Conservation (phyloP, 2,329 filamentous ascomycete genomes). For the Monilinia fructicola region DNA sequence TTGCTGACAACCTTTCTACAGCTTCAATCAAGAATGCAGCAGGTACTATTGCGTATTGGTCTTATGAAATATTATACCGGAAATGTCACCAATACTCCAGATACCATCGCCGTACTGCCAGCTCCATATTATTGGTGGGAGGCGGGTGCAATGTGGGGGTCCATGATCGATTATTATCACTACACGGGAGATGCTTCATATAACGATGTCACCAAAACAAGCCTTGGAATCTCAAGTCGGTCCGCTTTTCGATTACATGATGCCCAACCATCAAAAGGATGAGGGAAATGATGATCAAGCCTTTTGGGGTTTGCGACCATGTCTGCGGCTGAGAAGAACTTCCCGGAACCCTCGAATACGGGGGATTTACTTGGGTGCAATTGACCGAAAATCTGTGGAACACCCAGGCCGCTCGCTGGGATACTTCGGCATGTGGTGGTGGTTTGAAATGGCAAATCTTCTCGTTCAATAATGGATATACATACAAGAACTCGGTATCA, state of each 20-base stretch:
- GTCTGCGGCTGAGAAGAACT: constrained; percentile 66
- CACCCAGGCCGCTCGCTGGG: constrained; percentile 69
- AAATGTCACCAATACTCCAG: constrained; percentile 53
- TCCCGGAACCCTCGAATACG: constrained; percentile 56
- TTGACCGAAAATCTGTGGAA: constrained; percentile 73
- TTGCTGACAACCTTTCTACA: constrained; percentile 37
- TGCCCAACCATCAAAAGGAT: constrained; percentile 53
- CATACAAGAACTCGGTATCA: constrained; percentile 79
- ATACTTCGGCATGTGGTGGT: constrained; percentile 63
- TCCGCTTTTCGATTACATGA: constrained; percentile 59
- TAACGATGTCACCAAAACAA: constrained; percentile 57
- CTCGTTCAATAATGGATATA: constrained; percentile 70
- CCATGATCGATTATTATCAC: constrained; percentile 68
- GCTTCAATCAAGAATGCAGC: constrained; percentile 63
- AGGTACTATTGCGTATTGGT: constrained; percentile 57
- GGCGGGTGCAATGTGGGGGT: constrained; percentile 60
- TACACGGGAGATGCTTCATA: constrained; percentile 63
- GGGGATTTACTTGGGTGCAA: constrained; percentile 62
- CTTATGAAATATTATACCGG: constrained; percentile 66
- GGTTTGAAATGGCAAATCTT: constrained; percentile 84
- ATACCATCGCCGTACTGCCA: constrained; percentile 62
- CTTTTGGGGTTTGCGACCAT: constrained; percentile 72
- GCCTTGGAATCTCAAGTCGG: constrained; percentile 62
- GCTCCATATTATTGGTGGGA: constrained; percentile 64
- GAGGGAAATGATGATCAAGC: constrained; percentile 75